Conservation (phyloP, 2,329 filamentous ascomycete species). For the Aspergillus cejpii region DNA sequence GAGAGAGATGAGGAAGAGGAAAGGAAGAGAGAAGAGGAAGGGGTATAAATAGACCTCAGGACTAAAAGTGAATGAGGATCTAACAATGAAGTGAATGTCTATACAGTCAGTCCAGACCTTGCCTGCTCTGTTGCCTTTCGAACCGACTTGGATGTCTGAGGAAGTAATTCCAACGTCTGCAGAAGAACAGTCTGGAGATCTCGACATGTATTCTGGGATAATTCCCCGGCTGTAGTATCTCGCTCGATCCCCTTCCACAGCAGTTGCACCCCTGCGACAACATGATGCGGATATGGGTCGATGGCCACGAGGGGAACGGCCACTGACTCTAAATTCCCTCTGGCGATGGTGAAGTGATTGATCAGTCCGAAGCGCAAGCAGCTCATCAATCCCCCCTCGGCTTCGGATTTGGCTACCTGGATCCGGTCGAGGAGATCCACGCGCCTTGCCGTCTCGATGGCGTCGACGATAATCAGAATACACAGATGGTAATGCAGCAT, state of each 20-base stretch:
- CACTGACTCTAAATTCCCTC: conserved; percentile 1
- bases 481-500: conserved; percentile 27
- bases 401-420: conserved; percentile 17
- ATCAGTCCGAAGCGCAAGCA: conserved; percentile 25
- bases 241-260: conserved; percentile 24
- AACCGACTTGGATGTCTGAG: conserved; percentile 28
- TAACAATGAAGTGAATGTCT: background rate
- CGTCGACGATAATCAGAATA: conserved; percentile 25
- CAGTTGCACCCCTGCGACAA: conserved; percentile 26
- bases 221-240: conserved; percentile 19
- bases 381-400: conserved; percentile 24
- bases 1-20: too few species aligned
- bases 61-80: background rate
- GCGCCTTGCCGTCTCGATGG: conserved; percentile 22
- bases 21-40: too few species aligned
- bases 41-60: background rate
- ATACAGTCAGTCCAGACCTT: background rate
- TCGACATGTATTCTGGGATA: conserved; percentile 20
- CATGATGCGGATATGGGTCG: conserved; percentile 29
- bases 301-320: conserved; percentile 25
- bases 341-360: conserved; percentile 19
- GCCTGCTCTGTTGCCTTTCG: conserved; percentile 17
- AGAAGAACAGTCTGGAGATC: conserved; percentile 21
- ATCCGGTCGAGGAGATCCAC: conserved; percentile 22
- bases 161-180: conserved; percentile 22